Conservation (phyloP, 208 protist species). For the Herpetomonas tarakana region DNA sequence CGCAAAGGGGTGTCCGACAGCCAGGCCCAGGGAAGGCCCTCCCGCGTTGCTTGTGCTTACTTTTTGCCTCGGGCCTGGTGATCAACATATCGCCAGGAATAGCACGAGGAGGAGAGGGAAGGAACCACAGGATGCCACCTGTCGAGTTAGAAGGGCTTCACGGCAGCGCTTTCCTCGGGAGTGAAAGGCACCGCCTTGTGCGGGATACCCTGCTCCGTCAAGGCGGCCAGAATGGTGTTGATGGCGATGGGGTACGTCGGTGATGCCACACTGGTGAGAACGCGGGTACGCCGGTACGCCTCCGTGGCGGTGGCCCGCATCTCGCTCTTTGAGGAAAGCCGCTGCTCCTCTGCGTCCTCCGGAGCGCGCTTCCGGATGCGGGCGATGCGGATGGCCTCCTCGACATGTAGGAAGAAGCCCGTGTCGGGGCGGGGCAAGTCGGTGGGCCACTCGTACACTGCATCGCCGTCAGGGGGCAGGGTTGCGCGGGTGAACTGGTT, state of each 20-base stretch:
- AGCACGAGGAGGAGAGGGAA: too few relatives aligned
- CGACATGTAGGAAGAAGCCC: constrained; percentile 45
- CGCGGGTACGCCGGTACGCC: constrained; percentile 41
- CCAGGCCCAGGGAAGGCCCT: too few relatives aligned
- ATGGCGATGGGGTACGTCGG: constrained; percentile 41
- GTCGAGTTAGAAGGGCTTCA: constrained; percentile 42
- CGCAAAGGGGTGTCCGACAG: neutral
- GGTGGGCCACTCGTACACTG: constrained; percentile 51
- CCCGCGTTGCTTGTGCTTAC: too few relatives aligned
- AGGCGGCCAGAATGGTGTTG: constrained; percentile 41
- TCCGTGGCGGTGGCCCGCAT: constrained; percentile 56
- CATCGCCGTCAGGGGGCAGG: constrained; percentile 31
- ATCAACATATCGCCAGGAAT: too few relatives aligned
- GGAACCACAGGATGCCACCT: too few relatives aligned
- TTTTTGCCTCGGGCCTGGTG: too few relatives aligned
- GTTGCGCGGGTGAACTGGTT: constrained; percentile 18
- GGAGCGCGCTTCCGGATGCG: constrained; percentile 53
- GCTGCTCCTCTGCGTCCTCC: constrained; percentile 58
- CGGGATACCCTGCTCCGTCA: constrained; percentile 22
- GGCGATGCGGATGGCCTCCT: constrained; percentile 46
- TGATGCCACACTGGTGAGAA: constrained; percentile 36
- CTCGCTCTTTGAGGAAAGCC: constrained; percentile 32
- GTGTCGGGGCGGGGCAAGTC: constrained; percentile 31
- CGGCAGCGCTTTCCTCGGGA: constrained; percentile 29
- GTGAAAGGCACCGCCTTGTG: constrained; percentile 34